A percentile compares a stretch with the other conserved stretches of the same genome.
Conservation (phyloP, 1,139 yeast species). For the Scheffersomyces parashehatae region DNA sequence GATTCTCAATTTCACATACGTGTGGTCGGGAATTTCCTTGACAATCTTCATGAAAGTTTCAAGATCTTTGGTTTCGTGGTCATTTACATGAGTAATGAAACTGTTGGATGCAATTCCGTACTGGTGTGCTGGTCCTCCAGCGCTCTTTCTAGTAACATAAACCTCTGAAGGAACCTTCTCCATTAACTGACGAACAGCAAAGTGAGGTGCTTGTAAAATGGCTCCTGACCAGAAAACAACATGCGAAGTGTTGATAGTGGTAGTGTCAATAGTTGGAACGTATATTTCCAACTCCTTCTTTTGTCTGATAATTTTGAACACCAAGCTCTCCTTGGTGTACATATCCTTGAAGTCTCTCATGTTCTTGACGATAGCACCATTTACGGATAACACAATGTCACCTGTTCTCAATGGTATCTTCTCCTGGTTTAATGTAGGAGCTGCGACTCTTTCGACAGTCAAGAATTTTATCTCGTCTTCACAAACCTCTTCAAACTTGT, state of each 20-base stretch:
- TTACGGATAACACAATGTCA: conserved; percentile 73
- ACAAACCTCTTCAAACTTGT: conserved; percentile 57
- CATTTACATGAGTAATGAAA: conserved; percentile 88
- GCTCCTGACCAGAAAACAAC: conserved; percentile 84
- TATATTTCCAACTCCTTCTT: conserved; percentile 49
- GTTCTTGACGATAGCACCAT: conserved; percentile 62
- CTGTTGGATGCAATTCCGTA: conserved; percentile 79
- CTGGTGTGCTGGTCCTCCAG: conserved; percentile 85
- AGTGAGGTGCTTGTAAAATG: conserved; percentile 56
- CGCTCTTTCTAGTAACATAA: conserved; percentile 68
- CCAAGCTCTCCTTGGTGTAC: conserved; percentile 44
- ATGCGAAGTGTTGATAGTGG: conserved; percentile 61
- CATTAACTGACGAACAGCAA: conserved; percentile 63
- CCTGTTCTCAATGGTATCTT: conserved; percentile 50
- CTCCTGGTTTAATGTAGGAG: conserved; percentile 32
- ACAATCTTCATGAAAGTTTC: conserved; percentile 66
- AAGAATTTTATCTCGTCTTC: conserved; percentile 72
- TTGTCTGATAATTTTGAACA: conserved; percentile 65
- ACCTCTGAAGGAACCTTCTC: conserved; percentile 78
- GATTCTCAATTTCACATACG: conserved; percentile 77
- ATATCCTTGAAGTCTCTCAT: conserved; percentile 67
- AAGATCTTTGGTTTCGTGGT: conserved; percentile 66
- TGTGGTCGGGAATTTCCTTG: conserved; percentile 68
- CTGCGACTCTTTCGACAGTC: conserved; percentile 69
- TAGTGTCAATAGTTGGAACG: conserved; percentile 64